Percentiles rank a stretch among this genome's conserved stretches.
Conservation (phyloP, 2,329 filamentous ascomycete genomes). For the Aspergillus cejpii region DNA sequence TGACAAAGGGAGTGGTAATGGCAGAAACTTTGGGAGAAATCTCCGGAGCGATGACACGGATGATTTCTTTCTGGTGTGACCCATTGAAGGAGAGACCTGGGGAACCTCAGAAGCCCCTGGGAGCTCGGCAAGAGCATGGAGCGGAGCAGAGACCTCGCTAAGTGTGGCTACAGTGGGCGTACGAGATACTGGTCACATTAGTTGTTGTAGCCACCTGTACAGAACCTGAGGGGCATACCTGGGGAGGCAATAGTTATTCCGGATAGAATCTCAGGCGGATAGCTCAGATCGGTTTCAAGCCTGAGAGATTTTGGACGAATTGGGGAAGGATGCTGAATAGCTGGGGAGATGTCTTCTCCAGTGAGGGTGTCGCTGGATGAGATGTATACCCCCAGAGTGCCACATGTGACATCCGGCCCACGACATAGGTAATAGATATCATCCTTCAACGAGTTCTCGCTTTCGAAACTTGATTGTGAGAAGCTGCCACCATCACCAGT, state of each 20-base stretch:
- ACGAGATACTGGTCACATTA: conserved; percentile 23
- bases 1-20: conserved; percentile 27
- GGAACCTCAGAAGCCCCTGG: conserved; percentile 19
- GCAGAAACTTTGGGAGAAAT: conserved; percentile 29
- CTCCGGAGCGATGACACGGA: conserved; percentile 31
- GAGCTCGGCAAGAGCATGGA: conserved; percentile 19
- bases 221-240: conserved; percentile 14
- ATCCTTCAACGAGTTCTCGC: conserved; percentile 33
- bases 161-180: conserved; percentile 27
- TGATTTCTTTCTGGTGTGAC: conserved; percentile 29
- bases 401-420: conserved; percentile 28
- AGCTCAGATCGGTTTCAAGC: conserved; percentile 26
- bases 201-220: conserved; percentile 16
- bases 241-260: conserved; percentile 24
- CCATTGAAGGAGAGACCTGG: conserved; percentile 12
- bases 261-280: conserved; percentile 26
- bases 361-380: conserved; percentile 15
- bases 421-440: conserved; percentile 36
- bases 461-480: conserved; percentile 32
- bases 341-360: conserved; percentile 26
- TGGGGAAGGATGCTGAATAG: conserved; percentile 29
- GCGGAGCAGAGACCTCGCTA: conserved; percentile 13
- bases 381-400: conserved; percentile 20
- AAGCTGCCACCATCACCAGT: conserved; percentile 26
- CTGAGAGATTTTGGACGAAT: conserved; percentile 25